Base-by-base conservation (phyloP, 345 rosid genomes). In the Psidium guajava region DNA sequence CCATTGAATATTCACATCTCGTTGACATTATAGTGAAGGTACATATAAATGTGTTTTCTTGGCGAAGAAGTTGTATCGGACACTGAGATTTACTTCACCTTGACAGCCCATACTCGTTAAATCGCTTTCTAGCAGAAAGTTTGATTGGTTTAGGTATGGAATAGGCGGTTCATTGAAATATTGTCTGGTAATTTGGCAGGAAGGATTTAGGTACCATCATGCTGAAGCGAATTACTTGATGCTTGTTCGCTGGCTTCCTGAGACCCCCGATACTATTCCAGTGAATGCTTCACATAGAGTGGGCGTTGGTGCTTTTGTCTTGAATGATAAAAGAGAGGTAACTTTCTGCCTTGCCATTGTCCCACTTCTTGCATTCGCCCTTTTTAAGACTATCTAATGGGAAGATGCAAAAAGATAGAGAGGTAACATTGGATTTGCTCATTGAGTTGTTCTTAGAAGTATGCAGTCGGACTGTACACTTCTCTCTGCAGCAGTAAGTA, bases 271-370 rank as follows among this genome's bases (percentile, higher is more conserved):
- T 84, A 90, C 93, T 6, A 73, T 96, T 77, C 98, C 98, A 18
- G 84, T 58, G 69, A 94, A 95, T 85, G 98, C 99, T 82, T 90
- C 98, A 24, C 98, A 96, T 87, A 86, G 94, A 49, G 93, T 95
- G 3, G 97, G 96, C 57, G 84, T 95, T 42, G 95, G 95, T 83
- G 97, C 96, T 47, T 91, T 96, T 82, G 90, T 96, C 84, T 52
- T 94, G 42, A 94, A 93, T 77, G 84, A 90, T 27, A 83, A 87
- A 11, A 85, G 85, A 88, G 93, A 96, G 98, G 99, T 95, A 86
- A 44, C 22, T 82, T 59, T 53, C 75, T 54, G 16, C 58, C 16
- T 15, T 73, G 10, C 40, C 18, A 57, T 82, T 42, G 22, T 83
- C 49, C 22, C 9, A 7, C 42, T 49, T 47, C 47, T 47, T 32